Evolutionary conservation across 2,329 filamentous ascomycete species (phyloP), one percentile per base, ranked within the genome.

Genomic region (Eurotiales sp.): DNA sequence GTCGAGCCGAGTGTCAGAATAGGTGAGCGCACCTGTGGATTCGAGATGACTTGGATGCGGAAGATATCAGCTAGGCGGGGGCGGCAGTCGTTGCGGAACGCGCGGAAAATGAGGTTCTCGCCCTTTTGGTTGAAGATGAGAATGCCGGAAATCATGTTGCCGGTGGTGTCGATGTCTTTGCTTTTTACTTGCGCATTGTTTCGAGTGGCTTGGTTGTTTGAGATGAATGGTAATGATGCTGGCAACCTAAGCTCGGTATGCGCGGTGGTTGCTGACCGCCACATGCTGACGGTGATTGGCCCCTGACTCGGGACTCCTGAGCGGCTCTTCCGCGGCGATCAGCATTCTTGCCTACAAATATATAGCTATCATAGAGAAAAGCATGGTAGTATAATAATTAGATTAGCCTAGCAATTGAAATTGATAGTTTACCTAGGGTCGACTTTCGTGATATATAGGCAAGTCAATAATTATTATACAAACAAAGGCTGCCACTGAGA

Each of bases 71-170:
- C 93, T 58, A 99, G 87, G 48, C 93, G 90, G 50, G 93, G 93
- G 52, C 95, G 90, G 75, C 93, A 97, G 76, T 99, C 95, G 71
- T 96, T 96, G 67, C 93, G 90, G 75, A 99, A 99, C 64, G 93
- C 90, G 67, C 93, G 90, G 78, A 99, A 96, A 73, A 99, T 99
- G 67, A 99, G 88, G 74, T 99, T 96, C 78, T 99, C 93, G 75
- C 93, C 93, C 76, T 99, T 99, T 72, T 99, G 93, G 63, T 99
- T 99, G 81, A 99, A 99, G 61, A 99, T 86, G 61, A 99, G 84
- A 66, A 99, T 92, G 54, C 93, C 93, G 62, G 92, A 97, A 61
- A 99, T 80, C 95, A 99, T 99, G 58, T 64, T 55, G 46, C 17
- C n/a, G 29, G n/a, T 25, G 58, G 65, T 55, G 46, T 25, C n/a